phyloP scores from a whole-genome alignment of 2,329 filamentous ascomycete genomes.

The Esteya vermicola region DNA sequence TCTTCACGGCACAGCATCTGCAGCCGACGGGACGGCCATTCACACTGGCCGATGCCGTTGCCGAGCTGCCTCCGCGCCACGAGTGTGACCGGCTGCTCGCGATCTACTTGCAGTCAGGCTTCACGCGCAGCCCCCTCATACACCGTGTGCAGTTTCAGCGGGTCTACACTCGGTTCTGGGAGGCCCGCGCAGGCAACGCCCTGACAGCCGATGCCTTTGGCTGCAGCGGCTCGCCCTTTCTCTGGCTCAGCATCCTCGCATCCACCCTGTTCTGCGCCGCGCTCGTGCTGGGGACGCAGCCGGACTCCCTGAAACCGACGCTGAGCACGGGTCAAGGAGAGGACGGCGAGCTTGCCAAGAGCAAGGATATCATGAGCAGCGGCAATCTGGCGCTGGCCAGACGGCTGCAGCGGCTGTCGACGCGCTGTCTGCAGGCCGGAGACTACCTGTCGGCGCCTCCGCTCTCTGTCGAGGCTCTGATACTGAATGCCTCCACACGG shows the following conservation, averaged over 20 bases:
- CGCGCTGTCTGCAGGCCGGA: slow-evolving; percentile 32
- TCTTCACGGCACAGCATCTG: no score
- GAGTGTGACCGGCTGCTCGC: slow-evolving; percentile 22
- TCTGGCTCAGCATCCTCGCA: slow-evolving; percentile 37
- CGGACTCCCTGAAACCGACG: neutral
- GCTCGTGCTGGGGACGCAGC: slow-evolving; percentile 12
- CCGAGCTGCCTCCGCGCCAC: slow-evolving; percentile 19
- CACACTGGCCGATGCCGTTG: slow-evolving; percentile 18
- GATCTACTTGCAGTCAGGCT: slow-evolving; percentile 25
- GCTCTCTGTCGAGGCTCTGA: slow-evolving; percentile 32
- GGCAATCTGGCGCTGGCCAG: slow-evolving; percentile 3
- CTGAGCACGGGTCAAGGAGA: neutral
- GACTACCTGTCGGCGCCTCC: slow-evolving; percentile 29
- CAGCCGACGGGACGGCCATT: no score
- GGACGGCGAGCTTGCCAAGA: neutral
- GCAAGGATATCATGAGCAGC: slow-evolving; percentile 7
- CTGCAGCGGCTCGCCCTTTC: slow-evolving; percentile 23
- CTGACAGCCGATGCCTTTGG: slow-evolving; percentile 10
- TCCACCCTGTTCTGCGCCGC: slow-evolving; percentile 29
- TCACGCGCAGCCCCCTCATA: slow-evolving; percentile 22
- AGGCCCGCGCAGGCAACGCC: slow-evolving; percentile 3
- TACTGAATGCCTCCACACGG: slow-evolving; percentile 29
- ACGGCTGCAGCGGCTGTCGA: slow-evolving; percentile 18
- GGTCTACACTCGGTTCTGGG: slow-evolving; percentile 34
- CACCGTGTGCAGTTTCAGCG: slow-evolving; percentile 31